Evolutionary conservation across 179 eudicot species (phyloP).

Genomic region (Spergularia azorica): DNA sequence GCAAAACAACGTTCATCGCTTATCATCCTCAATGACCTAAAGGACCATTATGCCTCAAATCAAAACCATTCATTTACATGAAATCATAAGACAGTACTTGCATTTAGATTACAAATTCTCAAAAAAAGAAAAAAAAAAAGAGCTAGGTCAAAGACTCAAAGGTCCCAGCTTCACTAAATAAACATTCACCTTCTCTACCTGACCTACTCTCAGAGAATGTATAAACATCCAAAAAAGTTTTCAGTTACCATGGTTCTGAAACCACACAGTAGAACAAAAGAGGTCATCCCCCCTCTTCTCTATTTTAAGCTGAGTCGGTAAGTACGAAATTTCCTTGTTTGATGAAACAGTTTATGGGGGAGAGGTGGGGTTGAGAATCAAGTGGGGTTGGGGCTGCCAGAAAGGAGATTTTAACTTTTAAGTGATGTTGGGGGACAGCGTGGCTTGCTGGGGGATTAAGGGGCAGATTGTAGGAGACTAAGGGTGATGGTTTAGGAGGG

Average conservation of each 20-base stretch:
- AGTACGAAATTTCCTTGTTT: too few species aligned
- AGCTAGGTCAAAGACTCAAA: too few species aligned
- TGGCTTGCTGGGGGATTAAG: too few species aligned
- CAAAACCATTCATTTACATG: background rate
- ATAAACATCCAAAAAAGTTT: too few species aligned
- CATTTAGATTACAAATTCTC: background rate
- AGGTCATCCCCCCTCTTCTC: background rate
- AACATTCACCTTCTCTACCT: background rate
- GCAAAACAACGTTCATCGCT: slow-evolving; percentile 15
- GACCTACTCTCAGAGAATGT: background rate
- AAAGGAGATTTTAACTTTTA: too few species aligned
- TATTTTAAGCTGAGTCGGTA: background rate
- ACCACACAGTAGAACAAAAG: background rate
- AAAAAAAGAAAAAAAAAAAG: background rate
- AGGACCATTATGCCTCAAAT: background rate
- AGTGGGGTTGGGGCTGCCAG: too few species aligned
- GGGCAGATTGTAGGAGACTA: too few species aligned
- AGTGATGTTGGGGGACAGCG: too few species aligned
- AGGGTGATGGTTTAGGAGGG: too few species aligned
- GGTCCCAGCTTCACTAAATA: slow-evolving; percentile 1
- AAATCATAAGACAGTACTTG: background rate
- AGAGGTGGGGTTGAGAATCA: too few species aligned
- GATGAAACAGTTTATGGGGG: too few species aligned
- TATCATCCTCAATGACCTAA: slow-evolving; percentile 8
- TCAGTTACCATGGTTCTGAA: too few species aligned